Conservation (phyloP, 805 yeast species). For the Candida hungchunana region DNA sequence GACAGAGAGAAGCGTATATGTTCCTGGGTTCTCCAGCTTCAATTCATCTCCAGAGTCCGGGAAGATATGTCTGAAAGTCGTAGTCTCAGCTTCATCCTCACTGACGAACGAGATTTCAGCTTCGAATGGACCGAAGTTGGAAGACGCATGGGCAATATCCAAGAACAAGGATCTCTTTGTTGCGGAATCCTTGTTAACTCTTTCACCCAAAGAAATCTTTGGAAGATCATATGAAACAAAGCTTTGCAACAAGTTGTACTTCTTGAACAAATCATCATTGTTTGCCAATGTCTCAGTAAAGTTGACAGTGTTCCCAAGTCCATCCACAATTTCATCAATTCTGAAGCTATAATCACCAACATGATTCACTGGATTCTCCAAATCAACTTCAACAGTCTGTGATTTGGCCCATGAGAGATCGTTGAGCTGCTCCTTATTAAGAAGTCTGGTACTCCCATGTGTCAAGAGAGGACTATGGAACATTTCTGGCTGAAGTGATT, state of each 20-base stretch:
- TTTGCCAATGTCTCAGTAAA: slow-evolving; percentile 29
- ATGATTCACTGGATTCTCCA: slow-evolving; percentile 38
- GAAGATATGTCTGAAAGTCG: slow-evolving; percentile 24
- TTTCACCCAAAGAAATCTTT: slow-evolving; percentile 42
- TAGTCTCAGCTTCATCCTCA: slow-evolving; percentile 25
- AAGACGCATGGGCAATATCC: slow-evolving; percentile 29
- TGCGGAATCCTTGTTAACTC: slow-evolving; percentile 30
- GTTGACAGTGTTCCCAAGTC: slow-evolving; percentile 56
- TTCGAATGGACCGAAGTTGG: slow-evolving; percentile 30
- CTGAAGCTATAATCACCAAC: slow-evolving; percentile 54
- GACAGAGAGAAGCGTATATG: slow-evolving; percentile 51
- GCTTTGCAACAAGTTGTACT: slow-evolving; percentile 37
- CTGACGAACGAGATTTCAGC: slow-evolving; percentile 30
- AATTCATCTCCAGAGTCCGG: slow-evolving; percentile 30
- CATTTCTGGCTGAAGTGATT: slow-evolving; percentile 46
- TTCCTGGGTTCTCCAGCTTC: slow-evolving; percentile 56
- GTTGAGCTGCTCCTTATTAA: slow-evolving; percentile 31
- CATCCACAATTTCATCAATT: slow-evolving; percentile 58
- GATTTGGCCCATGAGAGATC: slow-evolving; percentile 42
- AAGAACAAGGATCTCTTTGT: slow-evolving; percentile 36
- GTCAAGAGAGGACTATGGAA: slow-evolving; percentile 48
- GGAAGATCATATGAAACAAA: slow-evolving; percentile 57
- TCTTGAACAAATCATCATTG: slow-evolving; percentile 26
- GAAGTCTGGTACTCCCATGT: slow-evolving; percentile 24
- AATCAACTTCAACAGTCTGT: slow-evolving; percentile 37